Evolutionary conservation across 2,329 filamentous ascomycete species (phyloP).

Genomic region (Talaromyces sp.): DNA sequence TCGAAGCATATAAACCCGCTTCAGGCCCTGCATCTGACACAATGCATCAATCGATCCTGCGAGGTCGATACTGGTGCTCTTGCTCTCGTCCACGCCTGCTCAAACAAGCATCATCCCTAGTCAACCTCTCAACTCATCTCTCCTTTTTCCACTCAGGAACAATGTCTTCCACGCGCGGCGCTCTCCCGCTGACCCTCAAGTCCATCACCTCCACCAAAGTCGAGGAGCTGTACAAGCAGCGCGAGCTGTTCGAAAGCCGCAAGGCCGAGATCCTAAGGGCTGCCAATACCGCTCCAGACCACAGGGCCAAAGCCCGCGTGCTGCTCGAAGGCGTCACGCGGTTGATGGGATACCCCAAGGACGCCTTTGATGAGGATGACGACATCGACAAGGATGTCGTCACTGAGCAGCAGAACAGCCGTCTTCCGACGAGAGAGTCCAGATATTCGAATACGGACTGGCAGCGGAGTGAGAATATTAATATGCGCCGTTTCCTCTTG

Average conservation of each 20-base stretch:
- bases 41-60: background rate
- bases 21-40: background rate
- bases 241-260: slow-evolving; percentile 43
- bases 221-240: slow-evolving; percentile 50
- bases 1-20: background rate
- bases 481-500: slow-evolving; percentile 48
- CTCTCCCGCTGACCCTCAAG: slow-evolving; percentile 49
- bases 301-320: slow-evolving; percentile 24
- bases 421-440: slow-evolving; percentile 17
- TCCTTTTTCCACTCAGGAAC: background rate
- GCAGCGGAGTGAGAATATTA: slow-evolving; percentile 28
- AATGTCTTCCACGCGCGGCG: slow-evolving; percentile 26
- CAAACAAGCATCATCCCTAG: background rate
- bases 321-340: slow-evolving; percentile 34
- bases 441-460: slow-evolving; percentile 7
- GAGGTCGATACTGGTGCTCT: background rate
- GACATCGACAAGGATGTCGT: slow-evolving; percentile 15
- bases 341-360: slow-evolving; percentile 31
- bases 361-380: slow-evolving; percentile 26
- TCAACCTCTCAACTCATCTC: background rate
- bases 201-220: slow-evolving; percentile 54
- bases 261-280: slow-evolving; percentile 39
- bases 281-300: slow-evolving; percentile 21
- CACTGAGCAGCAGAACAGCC: slow-evolving; percentile 20
- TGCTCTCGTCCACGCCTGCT: background rate